Conservation (phyloP, 306 rosid species). For the Glycine soja region DNA sequence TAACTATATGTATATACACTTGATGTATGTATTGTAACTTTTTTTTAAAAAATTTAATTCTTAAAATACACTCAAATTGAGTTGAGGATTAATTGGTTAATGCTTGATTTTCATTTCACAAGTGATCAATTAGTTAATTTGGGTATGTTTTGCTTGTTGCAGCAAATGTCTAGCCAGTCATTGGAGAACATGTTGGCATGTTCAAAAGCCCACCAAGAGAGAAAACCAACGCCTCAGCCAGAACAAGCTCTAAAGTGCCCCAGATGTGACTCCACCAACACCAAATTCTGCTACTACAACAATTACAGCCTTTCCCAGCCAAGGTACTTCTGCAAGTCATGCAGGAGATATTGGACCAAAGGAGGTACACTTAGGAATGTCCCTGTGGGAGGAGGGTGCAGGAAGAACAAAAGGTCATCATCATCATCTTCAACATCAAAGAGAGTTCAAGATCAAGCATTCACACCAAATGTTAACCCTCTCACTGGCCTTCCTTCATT, state of each 20-base stretch:
- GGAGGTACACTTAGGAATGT: slow-evolving; percentile 96
- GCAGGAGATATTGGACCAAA: slow-evolving; percentile 98
- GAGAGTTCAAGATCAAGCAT: slow-evolving; percentile 67
- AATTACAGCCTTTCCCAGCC: slow-evolving; percentile 96
- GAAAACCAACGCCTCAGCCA: slow-evolving; percentile 79
- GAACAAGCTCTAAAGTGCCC: slow-evolving; percentile 92
- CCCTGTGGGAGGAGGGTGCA: slow-evolving; percentile 98
- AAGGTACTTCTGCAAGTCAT: slow-evolving; percentile 94
- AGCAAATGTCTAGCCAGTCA: slow-evolving; percentile 82
- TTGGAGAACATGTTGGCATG: slow-evolving; percentile 79
- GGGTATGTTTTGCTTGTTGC: slow-evolving; percentile 24
- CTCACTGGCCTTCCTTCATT: slow-evolving; percentile 49
- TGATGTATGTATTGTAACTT: too few species aligned
- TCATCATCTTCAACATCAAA: slow-evolving; percentile 56
- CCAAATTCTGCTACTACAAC: slow-evolving; percentile 98
- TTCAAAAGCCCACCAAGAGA: slow-evolving; percentile 69
- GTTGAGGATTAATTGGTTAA: neutral
- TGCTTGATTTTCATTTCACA: neutral
- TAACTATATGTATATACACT: neutral
- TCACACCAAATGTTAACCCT: slow-evolving; percentile 49
- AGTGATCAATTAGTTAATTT: slow-evolving; percentile 16
- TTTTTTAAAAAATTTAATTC: too few species aligned
- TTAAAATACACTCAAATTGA: too few species aligned
- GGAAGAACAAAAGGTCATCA: slow-evolving; percentile 87
- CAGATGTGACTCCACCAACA: slow-evolving; percentile 91